Percentiles rank a stretch among this genome's conserved stretches.
Conservation (phyloP, 768 basidiomycete genomes). For the Lyophyllum atratum region DNA sequence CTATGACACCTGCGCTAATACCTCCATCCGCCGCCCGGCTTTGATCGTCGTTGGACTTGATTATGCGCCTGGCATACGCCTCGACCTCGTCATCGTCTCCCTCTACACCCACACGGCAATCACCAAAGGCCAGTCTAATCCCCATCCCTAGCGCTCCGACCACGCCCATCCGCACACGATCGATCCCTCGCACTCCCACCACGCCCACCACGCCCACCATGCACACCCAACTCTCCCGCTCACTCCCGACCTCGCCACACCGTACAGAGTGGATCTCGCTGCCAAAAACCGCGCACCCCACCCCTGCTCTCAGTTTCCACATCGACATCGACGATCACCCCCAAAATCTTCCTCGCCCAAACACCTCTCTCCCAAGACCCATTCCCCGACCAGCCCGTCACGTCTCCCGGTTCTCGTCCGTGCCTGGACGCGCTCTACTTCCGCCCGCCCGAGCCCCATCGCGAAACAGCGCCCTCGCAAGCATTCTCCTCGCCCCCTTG, state of each 20-base stretch:
- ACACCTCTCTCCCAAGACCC: slow-evolving; percentile 13
- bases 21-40: no score
- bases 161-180: slow-evolving; percentile 1
- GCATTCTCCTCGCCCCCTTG: slow-evolving; percentile 1
- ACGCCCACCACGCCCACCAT: slow-evolving; percentile 3
- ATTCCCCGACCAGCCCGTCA: slow-evolving; percentile 13
- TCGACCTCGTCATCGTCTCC: not conserved
- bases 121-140: slow-evolving; percentile 4
- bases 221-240: slow-evolving; percentile 6
- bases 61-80: not conserved
- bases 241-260: slow-evolving; percentile 11
- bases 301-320: slow-evolving; percentile 13
- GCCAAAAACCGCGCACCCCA: slow-evolving; percentile 18
- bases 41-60: not conserved
- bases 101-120: slow-evolving; percentile 2
- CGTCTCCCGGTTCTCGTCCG: slow-evolving; percentile 22
- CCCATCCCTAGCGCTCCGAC: slow-evolving; percentile 4
- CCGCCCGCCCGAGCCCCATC: slow-evolving; percentile 19
- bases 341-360: slow-evolving; percentile 17
- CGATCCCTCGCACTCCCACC: not conserved
- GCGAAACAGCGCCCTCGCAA: slow-evolving; percentile 11
- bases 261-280: slow-evolving; percentile 24
- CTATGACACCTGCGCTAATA: no score
- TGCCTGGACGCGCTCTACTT: slow-evolving; percentile 23
- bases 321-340: slow-evolving; percentile 18